phyloP scores from a whole-genome alignment of 805 yeast genomes.

The Metschnikowia dekortorum region DNA sequence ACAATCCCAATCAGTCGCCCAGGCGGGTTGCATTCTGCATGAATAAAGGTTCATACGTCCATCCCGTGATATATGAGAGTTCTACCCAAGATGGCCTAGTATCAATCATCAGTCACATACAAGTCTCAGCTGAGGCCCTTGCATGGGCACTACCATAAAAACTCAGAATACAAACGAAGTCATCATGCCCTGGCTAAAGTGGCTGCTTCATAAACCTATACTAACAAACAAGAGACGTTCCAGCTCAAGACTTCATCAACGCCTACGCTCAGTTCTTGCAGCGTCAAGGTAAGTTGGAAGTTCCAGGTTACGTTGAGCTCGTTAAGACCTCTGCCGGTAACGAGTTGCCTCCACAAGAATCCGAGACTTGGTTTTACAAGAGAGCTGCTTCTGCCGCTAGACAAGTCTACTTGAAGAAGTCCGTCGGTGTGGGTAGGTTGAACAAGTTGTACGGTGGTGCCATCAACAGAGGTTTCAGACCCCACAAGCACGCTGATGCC shows the following conservation, averaged over 20 bases:
- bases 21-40: not conserved
- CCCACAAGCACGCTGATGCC: constrained; percentile 97
- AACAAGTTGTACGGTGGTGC: constrained; percentile 99
- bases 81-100: not conserved
- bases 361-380: constrained; percentile 99
- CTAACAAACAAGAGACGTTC: constrained; percentile 80
- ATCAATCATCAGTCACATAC: not conserved
- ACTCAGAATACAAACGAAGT: no score
- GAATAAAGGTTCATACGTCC: not conserved
- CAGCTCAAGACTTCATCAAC: constrained; percentile 99
- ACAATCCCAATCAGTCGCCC: not conserved
- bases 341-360: constrained; percentile 99
- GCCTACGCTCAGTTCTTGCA: constrained; percentile 99
- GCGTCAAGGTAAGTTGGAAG: constrained; percentile 99
- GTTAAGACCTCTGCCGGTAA: constrained; percentile 99
- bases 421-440: constrained; percentile 98
- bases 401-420: constrained; percentile 99
- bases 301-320: constrained; percentile 99
- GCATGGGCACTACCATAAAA: no score
- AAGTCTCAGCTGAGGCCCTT: not conserved
- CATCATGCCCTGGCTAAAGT: not conserved
- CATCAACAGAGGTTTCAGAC: constrained; percentile 97
- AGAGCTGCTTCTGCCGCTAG: constrained; percentile 99
- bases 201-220: not conserved
- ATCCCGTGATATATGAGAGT: not conserved